These are phyloP conservation scores for Sparassis latifolia DNA, from an alignment of 1,284 basidiomycete genomes.

Conservation along the genomic window DNA sequence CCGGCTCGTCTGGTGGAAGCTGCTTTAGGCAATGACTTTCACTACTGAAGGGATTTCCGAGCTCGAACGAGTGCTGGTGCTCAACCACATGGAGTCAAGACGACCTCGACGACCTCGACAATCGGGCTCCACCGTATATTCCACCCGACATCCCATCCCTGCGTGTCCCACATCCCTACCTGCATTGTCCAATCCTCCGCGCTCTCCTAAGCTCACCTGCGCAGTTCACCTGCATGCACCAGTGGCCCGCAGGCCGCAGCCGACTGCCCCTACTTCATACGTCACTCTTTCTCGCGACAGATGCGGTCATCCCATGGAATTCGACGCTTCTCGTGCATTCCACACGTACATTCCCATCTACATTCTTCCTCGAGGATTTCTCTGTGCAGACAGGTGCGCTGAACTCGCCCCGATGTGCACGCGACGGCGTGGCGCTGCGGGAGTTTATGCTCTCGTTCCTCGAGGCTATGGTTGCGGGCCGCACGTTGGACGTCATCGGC, in stretches of 20 bases:
- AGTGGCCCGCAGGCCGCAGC: conserved; percentile 24
- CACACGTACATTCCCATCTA: conserved; percentile 59
- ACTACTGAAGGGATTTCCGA: too few relatives aligned
- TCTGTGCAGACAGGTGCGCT: conserved; percentile 26
- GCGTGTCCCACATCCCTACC: conserved; percentile 18
- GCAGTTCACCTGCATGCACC: conserved; percentile 22
- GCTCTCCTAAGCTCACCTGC: conserved; percentile 26
- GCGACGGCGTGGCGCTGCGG: conserved; percentile 47
- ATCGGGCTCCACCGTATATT: conserved; percentile 10
- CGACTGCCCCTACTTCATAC: conserved; percentile 43
- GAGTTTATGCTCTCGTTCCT: conserved; percentile 55
- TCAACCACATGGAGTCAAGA: conserved; percentile 11
- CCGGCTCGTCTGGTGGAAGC: conserved; percentile 49
- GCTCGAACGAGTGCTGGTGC: too few relatives aligned
- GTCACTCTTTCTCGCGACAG: conserved; percentile 70
- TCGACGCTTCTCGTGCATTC: conserved; percentile 46
- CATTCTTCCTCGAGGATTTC: conserved; percentile 62
- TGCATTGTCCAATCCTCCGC: conserved; percentile 10
- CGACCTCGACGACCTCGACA: conserved; percentile 14
- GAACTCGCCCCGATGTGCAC: conserved; percentile 36
- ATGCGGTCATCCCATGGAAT: conserved; percentile 39
- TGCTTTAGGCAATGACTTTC: conserved; percentile 39
- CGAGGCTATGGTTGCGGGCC: conserved; percentile 62
- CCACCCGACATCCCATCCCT: conserved; percentile 13
- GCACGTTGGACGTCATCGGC: conserved; percentile 51